Percentiles rank a stretch among this genome's conserved stretches.
These are phyloP conservation scores for Microglena sp. DNA, from an alignment of 139 green algal genomes.

Conservation along the genomic window DNA sequence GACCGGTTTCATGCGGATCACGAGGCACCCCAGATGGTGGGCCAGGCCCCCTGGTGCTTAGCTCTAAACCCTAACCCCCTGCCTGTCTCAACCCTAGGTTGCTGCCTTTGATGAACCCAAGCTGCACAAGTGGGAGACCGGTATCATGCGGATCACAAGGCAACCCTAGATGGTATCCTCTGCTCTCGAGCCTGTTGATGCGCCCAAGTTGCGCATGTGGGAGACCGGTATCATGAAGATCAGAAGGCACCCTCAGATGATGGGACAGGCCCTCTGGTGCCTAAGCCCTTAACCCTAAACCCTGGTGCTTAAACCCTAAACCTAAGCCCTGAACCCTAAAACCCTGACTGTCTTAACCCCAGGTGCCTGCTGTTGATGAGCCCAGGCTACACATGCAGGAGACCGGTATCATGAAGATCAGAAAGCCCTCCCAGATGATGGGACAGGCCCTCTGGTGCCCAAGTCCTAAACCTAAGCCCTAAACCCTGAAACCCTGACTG, in stretches of 20 bases:
- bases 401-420: constrained; percentile 91
- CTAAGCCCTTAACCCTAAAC: too few relatives aligned
- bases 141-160: constrained; percentile 89
- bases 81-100: too few relatives aligned
- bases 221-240: constrained; percentile 93
- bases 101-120: constrained; percentile 92
- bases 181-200: too few relatives aligned
- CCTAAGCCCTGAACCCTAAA: too few relatives aligned
- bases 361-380: constrained; percentile 88
- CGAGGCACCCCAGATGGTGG: constrained; percentile 64
- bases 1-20: constrained; percentile 91
- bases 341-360: too few relatives aligned
- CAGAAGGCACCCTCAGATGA: constrained; percentile 69
- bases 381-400: constrained; percentile 95
- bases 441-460: constrained; percentile 80
- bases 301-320: too few relatives aligned
- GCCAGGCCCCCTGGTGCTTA: constrained; percentile 82
- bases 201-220: constrained; percentile 93
- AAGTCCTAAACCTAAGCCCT: too few relatives aligned
- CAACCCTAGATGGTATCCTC: too few relatives aligned
- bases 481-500: too few relatives aligned
- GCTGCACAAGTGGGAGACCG: constrained; percentile 96
- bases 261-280: constrained; percentile 80
- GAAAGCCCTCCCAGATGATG: constrained; percentile 61
- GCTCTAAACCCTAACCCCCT: too few relatives aligned